These are phyloP conservation scores for Chrysopogon serrulatus DNA, from an alignment of 176 grass and related monocot genomes.

Conservation along the genomic window DNA sequence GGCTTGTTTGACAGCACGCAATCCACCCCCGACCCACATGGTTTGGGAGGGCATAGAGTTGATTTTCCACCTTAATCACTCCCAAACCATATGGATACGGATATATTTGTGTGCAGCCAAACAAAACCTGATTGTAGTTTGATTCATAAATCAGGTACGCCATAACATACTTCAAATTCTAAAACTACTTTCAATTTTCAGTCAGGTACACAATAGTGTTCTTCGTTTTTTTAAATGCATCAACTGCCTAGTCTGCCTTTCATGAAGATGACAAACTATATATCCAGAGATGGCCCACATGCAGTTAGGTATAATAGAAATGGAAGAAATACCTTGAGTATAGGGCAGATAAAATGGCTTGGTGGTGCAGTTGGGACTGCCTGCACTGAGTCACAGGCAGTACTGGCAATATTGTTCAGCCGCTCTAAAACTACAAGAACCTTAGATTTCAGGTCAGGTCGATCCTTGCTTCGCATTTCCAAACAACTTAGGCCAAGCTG, in stretches of 20 bases:
- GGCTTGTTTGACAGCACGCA: background rate
- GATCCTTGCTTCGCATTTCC: slow-evolving; percentile 70
- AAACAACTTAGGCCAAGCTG: slow-evolving; percentile 58
- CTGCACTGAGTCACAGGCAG: background rate
- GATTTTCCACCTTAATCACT: background rate
- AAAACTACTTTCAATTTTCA: background rate
- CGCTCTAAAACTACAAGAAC: slow-evolving; percentile 55
- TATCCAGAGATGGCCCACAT: background rate
- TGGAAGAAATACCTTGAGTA: slow-evolving; percentile 63
- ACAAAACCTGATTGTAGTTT: background rate
- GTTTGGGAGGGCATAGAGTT: background rate
- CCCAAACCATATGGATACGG: background rate
- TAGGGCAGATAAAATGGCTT: slow-evolving; percentile 72
- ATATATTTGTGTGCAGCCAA: background rate
- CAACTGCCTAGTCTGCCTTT: background rate
- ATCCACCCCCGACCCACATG: background rate
- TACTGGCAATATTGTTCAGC: slow-evolving; percentile 43
- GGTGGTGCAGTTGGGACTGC: slow-evolving; percentile 31
- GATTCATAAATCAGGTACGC: background rate
- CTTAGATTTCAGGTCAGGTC: slow-evolving; percentile 50
- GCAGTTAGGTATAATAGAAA: background rate
- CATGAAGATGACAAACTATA: background rate
- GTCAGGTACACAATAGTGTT: background rate
- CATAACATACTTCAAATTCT: background rate
- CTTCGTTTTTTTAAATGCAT: background rate